Conservation (phyloP, 2,329 filamentous ascomycete genomes). For the Sporothrix inflata region DNA sequence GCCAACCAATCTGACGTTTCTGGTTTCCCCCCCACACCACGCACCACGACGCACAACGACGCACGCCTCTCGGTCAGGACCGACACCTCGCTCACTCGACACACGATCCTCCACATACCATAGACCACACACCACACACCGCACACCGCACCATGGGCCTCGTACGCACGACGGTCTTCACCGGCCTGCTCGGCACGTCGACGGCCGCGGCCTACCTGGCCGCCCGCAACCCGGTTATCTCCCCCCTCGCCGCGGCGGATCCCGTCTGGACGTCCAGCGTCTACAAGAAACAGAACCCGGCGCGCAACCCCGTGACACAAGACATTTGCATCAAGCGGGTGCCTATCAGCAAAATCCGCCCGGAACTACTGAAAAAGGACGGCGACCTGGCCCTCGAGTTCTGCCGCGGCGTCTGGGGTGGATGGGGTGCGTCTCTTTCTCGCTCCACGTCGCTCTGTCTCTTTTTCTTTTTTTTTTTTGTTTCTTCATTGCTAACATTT, state of each 20-base stretch:
- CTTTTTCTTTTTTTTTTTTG: constrained; percentile 12
- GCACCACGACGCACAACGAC: not conserved
- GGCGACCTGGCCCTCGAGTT: constrained; percentile 64
- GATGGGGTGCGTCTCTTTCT: constrained; percentile 55
- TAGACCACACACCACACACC: not conserved
- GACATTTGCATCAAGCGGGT: constrained; percentile 68
- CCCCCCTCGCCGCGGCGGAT: constrained; percentile 61
- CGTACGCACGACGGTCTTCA: constrained; percentile 51
- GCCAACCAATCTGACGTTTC: constrained; percentile 4
- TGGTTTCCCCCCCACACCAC: constrained; percentile 6
- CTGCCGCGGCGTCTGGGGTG: constrained; percentile 69
- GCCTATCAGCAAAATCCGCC: constrained; percentile 64
- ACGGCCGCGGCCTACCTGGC: constrained; percentile 56
- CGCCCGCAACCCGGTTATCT: constrained; percentile 58
- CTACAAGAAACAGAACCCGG: constrained; percentile 64
- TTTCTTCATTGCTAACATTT: constrained; percentile 6
- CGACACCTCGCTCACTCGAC: not conserved
- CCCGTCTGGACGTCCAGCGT: constrained; percentile 61
- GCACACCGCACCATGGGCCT: constrained; percentile 53
- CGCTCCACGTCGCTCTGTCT: not conserved
- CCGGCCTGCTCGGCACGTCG: constrained; percentile 53
- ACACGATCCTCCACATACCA: not conserved
- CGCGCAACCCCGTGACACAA: constrained; percentile 63
- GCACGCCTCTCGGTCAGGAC: not conserved
- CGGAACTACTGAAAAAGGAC: constrained; percentile 65